Conservation (phyloP, 2,329 filamentous ascomycete species). For the Fusarium cicatricum region DNA sequence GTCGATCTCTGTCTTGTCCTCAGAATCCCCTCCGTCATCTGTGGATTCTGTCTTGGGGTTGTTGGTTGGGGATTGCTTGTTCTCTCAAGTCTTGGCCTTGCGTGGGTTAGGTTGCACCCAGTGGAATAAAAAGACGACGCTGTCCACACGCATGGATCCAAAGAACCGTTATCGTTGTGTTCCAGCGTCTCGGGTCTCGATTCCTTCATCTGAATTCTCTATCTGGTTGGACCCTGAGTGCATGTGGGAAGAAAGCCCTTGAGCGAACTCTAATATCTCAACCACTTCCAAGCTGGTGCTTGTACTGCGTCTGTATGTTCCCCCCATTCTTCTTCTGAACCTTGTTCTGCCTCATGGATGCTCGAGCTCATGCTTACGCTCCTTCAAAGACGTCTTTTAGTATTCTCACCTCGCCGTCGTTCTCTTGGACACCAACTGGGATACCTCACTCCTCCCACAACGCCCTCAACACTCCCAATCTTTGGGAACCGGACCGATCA, state of each 20-base stretch:
- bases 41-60: background rate
- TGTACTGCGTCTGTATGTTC: background rate
- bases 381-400: background rate
- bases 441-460: background rate
- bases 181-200: constrained; percentile 1
- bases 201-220: background rate
- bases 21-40: too few relatives aligned
- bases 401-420: background rate
- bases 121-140: constrained; percentile 26
- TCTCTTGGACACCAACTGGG: background rate
- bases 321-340: background rate
- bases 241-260: constrained; percentile 3
- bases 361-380: background rate
- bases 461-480: background rate
- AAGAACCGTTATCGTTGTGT: background rate
- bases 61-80: background rate
- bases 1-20: constrained; percentile 22
- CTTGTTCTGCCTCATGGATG: background rate
- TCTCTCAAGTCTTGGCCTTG: constrained; percentile 13
- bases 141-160: constrained; percentile 9
- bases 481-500: background rate
- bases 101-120: constrained; percentile 1
- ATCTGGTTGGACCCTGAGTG: background rate
- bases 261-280: constrained; percentile 6
- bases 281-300: background rate